Base-by-base conservation (phyloP, 208 protist genomes). In the Leishmania tropica region DNA sequence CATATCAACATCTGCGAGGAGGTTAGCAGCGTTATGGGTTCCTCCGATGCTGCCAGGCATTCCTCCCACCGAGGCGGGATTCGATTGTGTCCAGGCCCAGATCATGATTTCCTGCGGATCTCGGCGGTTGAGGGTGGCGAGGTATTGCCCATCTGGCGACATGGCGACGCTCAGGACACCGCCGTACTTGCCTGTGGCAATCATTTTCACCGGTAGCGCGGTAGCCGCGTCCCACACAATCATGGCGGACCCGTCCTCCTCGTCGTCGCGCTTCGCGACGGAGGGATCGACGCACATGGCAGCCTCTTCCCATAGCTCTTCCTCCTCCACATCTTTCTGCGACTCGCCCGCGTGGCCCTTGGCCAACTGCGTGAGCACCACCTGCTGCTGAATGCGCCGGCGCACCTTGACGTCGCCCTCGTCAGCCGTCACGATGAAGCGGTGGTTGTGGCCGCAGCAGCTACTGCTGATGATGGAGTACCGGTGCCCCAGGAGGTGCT, bases 141-240 rank as follows among this genome's bases (percentile, higher is more conserved):
- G 89, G 78, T 95, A 97, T 82, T 95, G 87, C 2, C 87, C 94
- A 77, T 99, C 96, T 3, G 90, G 79, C 15, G 95, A 97, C 86
- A 99, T 96, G 78, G 96, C 95, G 68, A 98, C 92, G 45, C 91
- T 88, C 51, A 95, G 79, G 28, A 98, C 96, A 51, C 98, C 97
- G 47, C 91, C 87, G 84, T 96, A 95, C 60, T 90, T 87, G 48
- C 89, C 88, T 7, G 94, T 89, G 68, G 85, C 87, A 82, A 96
- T 92, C n/a, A 81, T 89, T n/a, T 95, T 93, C 60, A 99, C 78
- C 28, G 98, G 96, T 45, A 95, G 88, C 15, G 88, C 87, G 47
- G 90, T 97, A 54, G 89, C 72, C 48, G 95, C 90, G 62, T 99
- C 97, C 97, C 98, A 99, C 5, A 99, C 89, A 80, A 99, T 98